Base-by-base conservation (phyloP, 1,284 basidiomycete species). In the Sporisorium scitamineum region DNA sequence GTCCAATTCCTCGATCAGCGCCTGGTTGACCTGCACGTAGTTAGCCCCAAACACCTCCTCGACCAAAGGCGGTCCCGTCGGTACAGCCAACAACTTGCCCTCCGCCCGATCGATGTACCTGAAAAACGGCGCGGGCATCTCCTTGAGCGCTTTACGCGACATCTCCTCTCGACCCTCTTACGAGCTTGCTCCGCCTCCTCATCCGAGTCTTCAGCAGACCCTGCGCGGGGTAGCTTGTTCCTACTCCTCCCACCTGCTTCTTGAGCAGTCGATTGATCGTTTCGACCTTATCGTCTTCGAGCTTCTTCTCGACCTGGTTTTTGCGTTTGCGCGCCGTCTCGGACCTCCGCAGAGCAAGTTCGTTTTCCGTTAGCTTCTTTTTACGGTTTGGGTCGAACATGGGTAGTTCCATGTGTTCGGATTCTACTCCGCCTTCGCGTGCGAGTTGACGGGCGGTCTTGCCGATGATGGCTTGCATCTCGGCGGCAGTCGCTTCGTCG, bases 251-350 rank as follows among this genome's bases (percentile, higher is more conserved):
- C 9, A 84, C 84, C 58, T 85, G 84, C 82, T 95, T 95, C 85
- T 94, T 94, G 32, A 95, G 89, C 3, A 96, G 89, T 20, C 93
- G 91, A 80, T 95, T 95, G 86, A 96, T 96, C 0, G 94, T 90
- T 91, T 93, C 84, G 7, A 80, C 93, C 89, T 95, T 95, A 85
- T 96, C 94, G 80, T 96, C 94, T 83, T 95, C 93, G 22, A 94
- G 88, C 85, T 93, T 93, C 88, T 95, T 94, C 86, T 95, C 94
- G 20, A 90, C 91, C 68, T 95, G 88, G 77, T 95, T 92, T 80
- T 91, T 92, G 50, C 94, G 88, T 83, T 94, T 92, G 32, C 94
- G 88, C 0, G 94, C 93, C 0, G 91, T 93, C 86, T 96, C 94
- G 83, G 94, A 93, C 31, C 92, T 88, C 53, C 92, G 89, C 18